Evolutionary conservation across 495 filamentous ascomycete genomes (phyloP).

Genomic region (Podospora fimiseda): DNA sequence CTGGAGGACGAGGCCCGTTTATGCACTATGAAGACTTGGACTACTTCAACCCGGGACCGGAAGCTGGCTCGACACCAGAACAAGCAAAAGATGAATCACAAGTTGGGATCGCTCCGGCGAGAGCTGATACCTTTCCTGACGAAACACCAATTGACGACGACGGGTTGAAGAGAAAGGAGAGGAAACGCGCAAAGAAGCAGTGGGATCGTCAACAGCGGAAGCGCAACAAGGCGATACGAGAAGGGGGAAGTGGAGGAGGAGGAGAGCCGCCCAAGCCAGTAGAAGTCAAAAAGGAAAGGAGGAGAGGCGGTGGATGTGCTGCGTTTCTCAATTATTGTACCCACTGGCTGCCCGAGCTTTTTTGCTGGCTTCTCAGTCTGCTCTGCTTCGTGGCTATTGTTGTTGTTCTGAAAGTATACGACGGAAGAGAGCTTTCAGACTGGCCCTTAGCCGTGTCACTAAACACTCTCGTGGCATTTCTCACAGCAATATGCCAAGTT

Average conservation of each 20-base stretch:
- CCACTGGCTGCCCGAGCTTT: conserved; percentile 20
- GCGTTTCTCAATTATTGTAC: background rate
- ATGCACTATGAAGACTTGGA: conserved; percentile 31
- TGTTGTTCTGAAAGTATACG: conserved; percentile 31
- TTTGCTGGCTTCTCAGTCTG: conserved; percentile 18
- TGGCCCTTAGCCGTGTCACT: conserved; percentile 44
- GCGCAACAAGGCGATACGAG: background rate
- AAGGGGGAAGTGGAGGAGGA: background rate
- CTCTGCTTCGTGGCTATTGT: conserved; percentile 26
- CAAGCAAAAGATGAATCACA: conserved; percentile 16
- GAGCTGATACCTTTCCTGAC: conserved; percentile 12
- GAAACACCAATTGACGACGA: background rate
- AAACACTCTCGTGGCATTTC: conserved; percentile 41
- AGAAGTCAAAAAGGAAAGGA: background rate
- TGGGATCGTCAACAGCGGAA: conserved; percentile 10
- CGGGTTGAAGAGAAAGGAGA: background rate
- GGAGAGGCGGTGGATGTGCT: background rate
- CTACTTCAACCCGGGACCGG: conserved; percentile 11
- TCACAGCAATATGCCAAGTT: conserved; percentile 38
- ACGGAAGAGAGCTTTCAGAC: conserved; percentile 33
- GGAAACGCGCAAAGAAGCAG: background rate
- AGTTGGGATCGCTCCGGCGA: background rate
- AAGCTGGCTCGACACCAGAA: background rate
- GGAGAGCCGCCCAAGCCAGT: background rate
- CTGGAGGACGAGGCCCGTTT: conserved; percentile 10